Evolutionary conservation across 78 protist genomes (phyloP), one percentile per base, ranked within the genome.

Genomic region (Monosiga brevicollis): DNA sequence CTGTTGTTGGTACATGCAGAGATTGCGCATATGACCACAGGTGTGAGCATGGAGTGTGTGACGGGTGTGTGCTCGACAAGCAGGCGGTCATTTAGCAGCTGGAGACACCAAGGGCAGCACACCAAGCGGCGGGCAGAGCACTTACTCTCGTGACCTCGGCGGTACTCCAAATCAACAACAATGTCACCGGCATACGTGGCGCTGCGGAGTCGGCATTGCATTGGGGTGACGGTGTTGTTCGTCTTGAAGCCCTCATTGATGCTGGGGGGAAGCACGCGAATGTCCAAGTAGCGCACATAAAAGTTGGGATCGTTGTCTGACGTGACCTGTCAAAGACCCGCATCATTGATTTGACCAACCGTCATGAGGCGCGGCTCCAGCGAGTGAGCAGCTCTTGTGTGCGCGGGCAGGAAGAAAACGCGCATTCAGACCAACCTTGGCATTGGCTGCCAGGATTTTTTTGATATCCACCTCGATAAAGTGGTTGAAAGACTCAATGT

Each of bases 111-210:
- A 0, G 84, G 70, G 40, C 93, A 86, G 25, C 99, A 88, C 70
- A 98, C 89, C 99, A 98, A 98, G 41, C 98, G 93, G 0, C 99
- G 99, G 0, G 83, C 42, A 36, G 20, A n/a, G 54, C 1, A 84
- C 78, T 24, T 82, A 29, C 39, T 77, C 15, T 34, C 55, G 79
- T n/a, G n/a, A n/a, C 92, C 93, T 55, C 93, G 83, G 40, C 91
- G 90, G 88, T 95, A 98, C 83, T 87, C 94, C 20, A 98, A 36
- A 84, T 95, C 93, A 22, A 94, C 99, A 1, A 24, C 29, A 42
- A 98, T 93, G 25, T 91, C 96, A 24, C 99, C 99, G 0, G 96
- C 62, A 86, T 98, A 98, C 0, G 99, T 97, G 91, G 96, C 79
- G 88, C 96, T 99, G 24, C 99, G 88, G 36, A 98, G 92, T 32